Conservation (phyloP, 345 rosid genomes). For the Kernera saxatilis region DNA sequence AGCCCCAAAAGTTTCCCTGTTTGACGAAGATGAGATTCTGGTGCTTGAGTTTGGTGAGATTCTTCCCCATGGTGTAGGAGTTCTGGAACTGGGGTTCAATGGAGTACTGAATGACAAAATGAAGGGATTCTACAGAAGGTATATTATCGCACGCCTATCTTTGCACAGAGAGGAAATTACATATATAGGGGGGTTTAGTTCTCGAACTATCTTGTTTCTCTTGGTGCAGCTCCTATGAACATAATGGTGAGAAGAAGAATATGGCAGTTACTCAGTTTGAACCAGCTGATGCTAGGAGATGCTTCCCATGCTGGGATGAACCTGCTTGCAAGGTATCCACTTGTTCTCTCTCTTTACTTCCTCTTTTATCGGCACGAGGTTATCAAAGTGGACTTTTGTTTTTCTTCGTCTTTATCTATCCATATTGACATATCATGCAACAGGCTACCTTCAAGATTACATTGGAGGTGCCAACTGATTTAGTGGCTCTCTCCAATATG, state of each 20-base stretch:
- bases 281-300: slow-evolving; percentile 91
- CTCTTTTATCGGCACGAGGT: background rate
- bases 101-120: slow-evolving; percentile 76
- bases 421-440: slow-evolving; percentile 11
- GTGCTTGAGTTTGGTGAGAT: slow-evolving; percentile 62
- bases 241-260: slow-evolving; percentile 84
- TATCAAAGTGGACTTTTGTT: background rate
- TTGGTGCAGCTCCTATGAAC: slow-evolving; percentile 58
- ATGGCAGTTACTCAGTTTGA: slow-evolving; percentile 99
- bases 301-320: slow-evolving; percentile 99
- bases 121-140: slow-evolving; percentile 97
- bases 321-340: slow-evolving; percentile 86
- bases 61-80: slow-evolving; percentile 72
- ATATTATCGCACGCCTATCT: no score
- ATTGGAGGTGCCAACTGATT: slow-evolving; percentile 70
- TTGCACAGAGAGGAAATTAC: no score
- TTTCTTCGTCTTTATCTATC: background rate
- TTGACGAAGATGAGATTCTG: slow-evolving; percentile 70
- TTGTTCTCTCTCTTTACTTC: background rate
- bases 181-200: background rate
- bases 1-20: slow-evolving; percentile 45
- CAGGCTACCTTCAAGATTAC: slow-evolving; percentile 96
- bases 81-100: slow-evolving; percentile 49
- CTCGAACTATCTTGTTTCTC: background rate
- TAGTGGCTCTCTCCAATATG: slow-evolving; percentile 94